Conservation (phyloP, 2,329 filamentous ascomycete genomes). For the Monilinia fructigena region DNA sequence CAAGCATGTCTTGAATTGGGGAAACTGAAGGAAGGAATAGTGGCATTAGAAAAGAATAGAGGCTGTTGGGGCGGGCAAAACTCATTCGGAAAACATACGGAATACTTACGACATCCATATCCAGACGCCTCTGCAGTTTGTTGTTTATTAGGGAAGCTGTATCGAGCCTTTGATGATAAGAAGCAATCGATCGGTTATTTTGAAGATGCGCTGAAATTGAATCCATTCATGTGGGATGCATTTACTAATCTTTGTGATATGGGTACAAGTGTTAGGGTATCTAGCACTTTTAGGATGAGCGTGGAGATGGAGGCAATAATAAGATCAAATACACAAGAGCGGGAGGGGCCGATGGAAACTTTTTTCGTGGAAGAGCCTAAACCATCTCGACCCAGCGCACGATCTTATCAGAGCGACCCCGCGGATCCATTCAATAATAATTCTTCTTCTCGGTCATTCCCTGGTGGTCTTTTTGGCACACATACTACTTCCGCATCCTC, state of each 20-base stretch:
- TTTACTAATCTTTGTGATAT: slow-evolving; percentile 86
- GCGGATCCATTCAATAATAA: slow-evolving; percentile 41
- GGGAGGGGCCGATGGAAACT: slow-evolving; percentile 3
- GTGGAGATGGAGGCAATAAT: slow-evolving; percentile 58
- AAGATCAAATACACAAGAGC: slow-evolving; percentile 35
- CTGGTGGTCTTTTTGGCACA: slow-evolving; percentile 39
- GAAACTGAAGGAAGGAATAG: slow-evolving; percentile 75
- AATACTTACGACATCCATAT: slow-evolving; percentile 68
- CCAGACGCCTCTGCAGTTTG: slow-evolving; percentile 84
- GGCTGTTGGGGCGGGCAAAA: slow-evolving; percentile 73
- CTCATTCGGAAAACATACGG: slow-evolving; percentile 78
- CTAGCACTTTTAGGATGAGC: slow-evolving; percentile 81
- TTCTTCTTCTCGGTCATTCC: slow-evolving; percentile 32
- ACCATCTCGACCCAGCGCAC: slow-evolving; percentile 26
- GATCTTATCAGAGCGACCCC: slow-evolving; percentile 32
- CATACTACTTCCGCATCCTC: slow-evolving; percentile 35
- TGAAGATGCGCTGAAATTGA: slow-evolving; percentile 82
- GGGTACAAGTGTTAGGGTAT: slow-evolving; percentile 76
- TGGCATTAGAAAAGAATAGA: slow-evolving; percentile 78
- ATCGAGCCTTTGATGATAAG: slow-evolving; percentile 75
- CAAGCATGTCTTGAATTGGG: slow-evolving; percentile 82
- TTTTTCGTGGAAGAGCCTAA: not conserved
- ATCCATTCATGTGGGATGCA: slow-evolving; percentile 98
- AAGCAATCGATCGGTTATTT: slow-evolving; percentile 83
- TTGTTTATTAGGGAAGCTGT: slow-evolving; percentile 83